Evolutionary conservation across 331 rosid species (phyloP).

Genomic region (Spiraea crenata): DNA sequence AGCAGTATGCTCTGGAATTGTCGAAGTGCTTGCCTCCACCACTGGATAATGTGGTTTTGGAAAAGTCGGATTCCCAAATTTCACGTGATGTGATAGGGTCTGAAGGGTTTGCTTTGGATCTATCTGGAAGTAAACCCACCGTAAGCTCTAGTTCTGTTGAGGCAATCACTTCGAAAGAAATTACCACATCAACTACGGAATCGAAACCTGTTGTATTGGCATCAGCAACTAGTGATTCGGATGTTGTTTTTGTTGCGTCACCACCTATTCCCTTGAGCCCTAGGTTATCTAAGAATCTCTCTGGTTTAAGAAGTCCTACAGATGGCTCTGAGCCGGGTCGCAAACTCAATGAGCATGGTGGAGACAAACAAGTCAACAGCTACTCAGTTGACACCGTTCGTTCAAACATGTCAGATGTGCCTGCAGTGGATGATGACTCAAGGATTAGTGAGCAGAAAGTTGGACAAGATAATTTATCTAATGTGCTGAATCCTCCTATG

Average conservation of each 20-base stretch:
- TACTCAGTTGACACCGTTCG: conserved; percentile 56
- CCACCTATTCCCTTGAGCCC: conserved; percentile 89
- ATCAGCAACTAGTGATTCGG: conserved; percentile 56
- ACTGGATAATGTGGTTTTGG: conserved; percentile 61
- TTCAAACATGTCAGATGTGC: conserved; percentile 60
- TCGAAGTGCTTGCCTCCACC: conserved; percentile 95
- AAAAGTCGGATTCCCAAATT: conserved; percentile 67
- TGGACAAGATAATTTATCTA: conserved; percentile 61
- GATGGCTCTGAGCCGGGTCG: conserved; percentile 52
- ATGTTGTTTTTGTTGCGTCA: conserved; percentile 61
- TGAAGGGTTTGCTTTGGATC: conserved; percentile 59
- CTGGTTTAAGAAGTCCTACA: conserved; percentile 74
- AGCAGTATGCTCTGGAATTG: conserved; percentile 95
- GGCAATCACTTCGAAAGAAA: conserved; percentile 42
- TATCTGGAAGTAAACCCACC: conserved; percentile 49
- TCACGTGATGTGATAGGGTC: conserved; percentile 51
- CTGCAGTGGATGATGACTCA: conserved; percentile 53
- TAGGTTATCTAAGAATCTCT: conserved; percentile 66
- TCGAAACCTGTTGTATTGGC: conserved; percentile 51
- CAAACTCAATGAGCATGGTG: conserved; percentile 50
- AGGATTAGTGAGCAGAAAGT: conserved; percentile 62
- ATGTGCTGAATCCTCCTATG: conserved; percentile 51
- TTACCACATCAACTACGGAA: conserved; percentile 51
- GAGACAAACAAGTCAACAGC: conserved; percentile 60
- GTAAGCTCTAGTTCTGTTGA: conserved; percentile 55